Evolutionary conservation across 768 basidiomycete species (phyloP).

Genomic region (Calocera cornea): DNA sequence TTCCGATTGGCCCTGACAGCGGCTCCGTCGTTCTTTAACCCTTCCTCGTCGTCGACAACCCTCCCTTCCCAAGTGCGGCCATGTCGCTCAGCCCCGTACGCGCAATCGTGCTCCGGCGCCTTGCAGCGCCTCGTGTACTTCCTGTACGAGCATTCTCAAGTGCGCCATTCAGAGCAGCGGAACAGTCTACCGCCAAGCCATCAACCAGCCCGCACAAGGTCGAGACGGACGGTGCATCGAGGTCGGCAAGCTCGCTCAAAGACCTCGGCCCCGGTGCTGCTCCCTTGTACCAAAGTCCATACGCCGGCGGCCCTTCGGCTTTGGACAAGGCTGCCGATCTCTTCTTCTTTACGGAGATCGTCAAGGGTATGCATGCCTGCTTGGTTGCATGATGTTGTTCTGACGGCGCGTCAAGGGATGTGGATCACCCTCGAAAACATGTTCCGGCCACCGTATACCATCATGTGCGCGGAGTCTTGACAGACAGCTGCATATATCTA

Average conservation of each 20-base stretch:
- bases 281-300: constrained; percentile 36
- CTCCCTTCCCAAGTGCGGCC: not conserved
- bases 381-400: not conserved
- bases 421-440: constrained; percentile 90
- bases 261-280: not conserved
- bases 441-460: constrained; percentile 93
- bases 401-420: constrained; percentile 53
- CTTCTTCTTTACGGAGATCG: constrained; percentile 98
- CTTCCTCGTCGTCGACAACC: not conserved
- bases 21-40: not conserved
- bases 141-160: not conserved
- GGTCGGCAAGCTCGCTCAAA: not conserved
- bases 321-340: constrained; percentile 91
- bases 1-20: not conserved
- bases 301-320: constrained; percentile 70
- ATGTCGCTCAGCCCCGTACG: not conserved
- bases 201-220: not conserved
- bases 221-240: not conserved
- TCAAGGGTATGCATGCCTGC: constrained; percentile 54
- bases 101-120: not conserved
- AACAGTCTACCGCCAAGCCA: not conserved
- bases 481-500: constrained; percentile 14
- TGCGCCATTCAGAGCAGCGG: not conserved
- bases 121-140: not conserved
- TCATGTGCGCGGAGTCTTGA: constrained; percentile 35